A percentile compares a stretch with the other conserved stretches of the same genome.
Evolutionary conservation across 768 basidiomycete species (phyloP).

Genomic region (Postia placenta): DNA sequence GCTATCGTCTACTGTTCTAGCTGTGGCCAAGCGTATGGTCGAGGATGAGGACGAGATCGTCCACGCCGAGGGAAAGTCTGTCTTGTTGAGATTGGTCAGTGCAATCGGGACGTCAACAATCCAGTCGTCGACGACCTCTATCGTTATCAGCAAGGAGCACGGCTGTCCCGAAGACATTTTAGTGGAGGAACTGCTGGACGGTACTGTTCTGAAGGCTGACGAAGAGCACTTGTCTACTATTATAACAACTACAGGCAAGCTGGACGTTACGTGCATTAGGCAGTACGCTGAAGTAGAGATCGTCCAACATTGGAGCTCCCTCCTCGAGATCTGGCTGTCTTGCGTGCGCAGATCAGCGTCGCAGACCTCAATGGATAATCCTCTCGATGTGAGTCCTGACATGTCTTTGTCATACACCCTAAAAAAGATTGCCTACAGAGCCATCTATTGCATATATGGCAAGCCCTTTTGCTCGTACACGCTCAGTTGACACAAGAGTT

Average conservation of each 20-base stretch:
- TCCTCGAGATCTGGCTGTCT: conserved; percentile 28
- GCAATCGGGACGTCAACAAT: conserved; percentile 20
- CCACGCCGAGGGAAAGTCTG: conserved; percentile 24
- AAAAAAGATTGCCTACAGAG: no score
- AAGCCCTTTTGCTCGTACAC: conserved; percentile 47
- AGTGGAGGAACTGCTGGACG: conserved; percentile 35
- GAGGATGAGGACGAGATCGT: conserved; percentile 18
- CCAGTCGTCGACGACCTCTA: neutral
- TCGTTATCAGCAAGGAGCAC: neutral
- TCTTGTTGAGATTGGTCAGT: conserved; percentile 32
- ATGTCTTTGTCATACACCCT: no score
- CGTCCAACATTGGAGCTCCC: conserved; percentile 28
- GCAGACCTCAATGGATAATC: no score
- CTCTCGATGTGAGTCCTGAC: no score
- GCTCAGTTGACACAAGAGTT: conserved; percentile 36
- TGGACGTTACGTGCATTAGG: conserved; percentile 23
- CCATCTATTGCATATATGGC: conserved; percentile 41
- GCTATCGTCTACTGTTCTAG: conserved; percentile 30
- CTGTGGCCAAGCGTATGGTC: conserved; percentile 35
- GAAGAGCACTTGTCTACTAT: conserved; percentile 20
- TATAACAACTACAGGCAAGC: conserved; percentile 22
- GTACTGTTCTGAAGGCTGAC: conserved; percentile 29
- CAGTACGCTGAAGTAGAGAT: conserved; percentile 35
- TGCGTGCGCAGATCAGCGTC: conserved; percentile 3
- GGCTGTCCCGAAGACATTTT: neutral